These are phyloP conservation scores for Carex myosuroides DNA, from an alignment of 176 grass and related monocot species.

Conservation along the genomic window DNA sequence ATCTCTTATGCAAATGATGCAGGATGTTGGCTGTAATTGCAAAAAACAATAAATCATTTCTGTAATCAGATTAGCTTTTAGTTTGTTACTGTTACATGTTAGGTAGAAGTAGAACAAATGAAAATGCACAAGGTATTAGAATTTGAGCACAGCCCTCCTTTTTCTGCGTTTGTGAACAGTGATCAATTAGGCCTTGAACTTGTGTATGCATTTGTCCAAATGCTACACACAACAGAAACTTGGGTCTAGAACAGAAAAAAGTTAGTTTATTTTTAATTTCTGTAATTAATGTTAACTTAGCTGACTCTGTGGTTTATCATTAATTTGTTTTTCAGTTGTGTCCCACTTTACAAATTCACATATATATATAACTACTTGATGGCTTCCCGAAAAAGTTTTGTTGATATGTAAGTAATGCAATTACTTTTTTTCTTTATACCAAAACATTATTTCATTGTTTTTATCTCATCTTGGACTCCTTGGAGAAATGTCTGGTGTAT, in stretches of 20 bases:
- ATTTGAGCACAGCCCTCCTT: neutral
- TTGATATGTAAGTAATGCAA: slow-evolving; percentile 62
- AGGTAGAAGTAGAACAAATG: neutral
- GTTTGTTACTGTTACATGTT: neutral
- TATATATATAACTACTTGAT: slow-evolving; percentile 92
- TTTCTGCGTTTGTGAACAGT: slow-evolving; percentile 13
- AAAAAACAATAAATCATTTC: neutral
- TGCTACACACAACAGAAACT: neutral
- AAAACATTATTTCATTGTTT: neutral
- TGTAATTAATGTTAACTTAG: slow-evolving; percentile 10
- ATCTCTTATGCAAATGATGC: neutral
- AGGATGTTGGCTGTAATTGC: neutral
- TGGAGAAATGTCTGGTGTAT: neutral
- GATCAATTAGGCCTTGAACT: neutral
- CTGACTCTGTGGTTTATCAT: neutral
- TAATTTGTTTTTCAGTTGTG: slow-evolving; percentile 66
- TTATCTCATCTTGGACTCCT: neutral
- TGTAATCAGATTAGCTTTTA: neutral
- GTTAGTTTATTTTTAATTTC: neutral
- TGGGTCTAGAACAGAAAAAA: neutral
- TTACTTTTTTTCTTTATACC: neutral
- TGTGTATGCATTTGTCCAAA: neutral
- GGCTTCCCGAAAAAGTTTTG: slow-evolving; percentile 76
- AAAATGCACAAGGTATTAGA: neutral
- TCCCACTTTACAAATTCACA: slow-evolving; percentile 95